Evolutionary conservation across 2,329 filamentous ascomycete genomes (phyloP), one percentile per base, ranked within the genome.

Genomic region (Dactylellina haptotyla): DNA sequence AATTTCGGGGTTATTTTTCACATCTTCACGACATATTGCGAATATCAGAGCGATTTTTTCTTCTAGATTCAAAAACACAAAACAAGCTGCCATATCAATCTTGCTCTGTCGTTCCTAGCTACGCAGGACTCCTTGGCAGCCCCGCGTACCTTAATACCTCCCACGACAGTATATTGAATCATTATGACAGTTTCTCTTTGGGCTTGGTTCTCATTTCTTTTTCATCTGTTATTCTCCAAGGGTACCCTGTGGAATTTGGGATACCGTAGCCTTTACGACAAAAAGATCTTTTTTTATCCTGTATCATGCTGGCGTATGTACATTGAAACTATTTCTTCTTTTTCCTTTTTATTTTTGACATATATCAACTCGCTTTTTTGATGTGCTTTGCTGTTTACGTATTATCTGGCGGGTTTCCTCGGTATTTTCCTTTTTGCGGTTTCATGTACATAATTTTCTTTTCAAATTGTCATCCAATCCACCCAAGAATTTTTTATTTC

Each of bases 221-320:
- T 58, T 46, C 20, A 28, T 50, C 57, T 46, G 45, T 56, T 66
- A 45, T 62, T 46, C 62, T 65, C 58, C 43, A n/a, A 56, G 30
- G 48, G 54, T 58, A 53, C 48, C 63, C 48, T 75, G 25, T 63
- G 66, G 54, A 65, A 37, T 48, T 66, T 50, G 48, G 61, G 59
- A 45, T 63, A 67, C 59, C 53, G 30, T 45, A 56, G 26, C 50
- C 57, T 46, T 63, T 61, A 64, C 48, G 61, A 71, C 75, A 53
- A 59, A 75, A 56, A 67, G 14, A 34, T 58, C 14, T 46, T 61
- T n/a, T n/a, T n/a, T 69, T 69, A 65, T 73, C 57, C 53, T 64
- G 74, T 75, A 64, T 74, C 67, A 73, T 71, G 67, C 70, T 75
- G 56, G 57, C 67, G 57, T 76, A 75, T 63, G 72, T 70, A 74